Base-by-base conservation (phyloP, 768 basidiomycete species). In the Hypholoma sublateritium region DNA sequence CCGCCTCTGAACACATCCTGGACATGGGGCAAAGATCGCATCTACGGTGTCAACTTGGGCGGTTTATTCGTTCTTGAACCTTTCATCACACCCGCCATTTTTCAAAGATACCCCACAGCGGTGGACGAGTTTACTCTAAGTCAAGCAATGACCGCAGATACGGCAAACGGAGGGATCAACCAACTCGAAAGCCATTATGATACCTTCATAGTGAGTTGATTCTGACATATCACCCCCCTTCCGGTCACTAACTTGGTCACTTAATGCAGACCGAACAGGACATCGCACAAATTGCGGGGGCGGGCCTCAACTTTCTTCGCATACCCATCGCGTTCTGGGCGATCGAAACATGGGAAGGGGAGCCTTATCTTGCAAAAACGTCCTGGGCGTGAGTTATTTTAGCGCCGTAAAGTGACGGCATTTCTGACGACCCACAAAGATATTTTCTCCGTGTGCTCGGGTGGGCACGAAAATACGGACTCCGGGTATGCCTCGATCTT, bases 381-480 rank as follows among this genome's bases (percentile, higher is more conserved):
- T 84, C 84, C 25, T 95, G 93, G 93, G 84, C 81, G 80, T 86
- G 68, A 58, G 79, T 70, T 14, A 45, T 7, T 54, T 4, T 19
- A 14, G 19, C 22, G 3, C 32, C 17, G 28, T 50, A 36, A 22
- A 22, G n/a, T 54, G 16, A 17, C 7, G 25, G 41, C 19, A 44
- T 17, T 32, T 49, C 35, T 45, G 3, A 53, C 34, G 45, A 16
- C 41, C n/a, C 24, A 49, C 25, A n/a, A 35, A 37, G 83, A 55
- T 92, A 93, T 72, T 84, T 91, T 70, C 72, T 92, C 17, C 84
- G 84, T 42, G 80, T 88, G 22, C 74, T 95, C 37, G 79, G 77
- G 2, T 97, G 94, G 94, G 87, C 86, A 13, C 79, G 93, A 49
- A 95, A 97, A 71, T 95, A 95, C 68, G 93, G 93, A 1, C 62